Evolutionary conservation across 2,329 filamentous ascomycete genomes (phyloP), one percentile per base, ranked within the genome.

Genomic region (Aspergillus proliferans): DNA sequence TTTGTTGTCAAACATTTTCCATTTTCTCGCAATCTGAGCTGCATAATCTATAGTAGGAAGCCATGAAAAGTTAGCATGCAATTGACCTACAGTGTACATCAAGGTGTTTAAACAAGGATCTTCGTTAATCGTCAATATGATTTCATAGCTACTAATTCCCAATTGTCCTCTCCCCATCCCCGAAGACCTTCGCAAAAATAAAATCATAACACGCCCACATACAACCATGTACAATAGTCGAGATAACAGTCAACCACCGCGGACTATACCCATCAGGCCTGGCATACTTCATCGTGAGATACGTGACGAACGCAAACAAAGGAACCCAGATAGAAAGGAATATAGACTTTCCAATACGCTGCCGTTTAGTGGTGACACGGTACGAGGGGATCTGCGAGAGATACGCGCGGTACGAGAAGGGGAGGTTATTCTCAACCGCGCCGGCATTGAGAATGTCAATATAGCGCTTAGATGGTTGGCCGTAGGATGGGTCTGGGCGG

Each of bases 391-490:
- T 76, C 12, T 77, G 71, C 6, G 78, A 72, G 3, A 98, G 76
- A 66, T 91, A 95, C 1, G 73, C 71, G 58, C 84, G 84, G 63
- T 96, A 98, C 47, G 87, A 84, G 4, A 77, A 69, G 0, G 93
- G 93, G 1, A 98, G 76, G n/a, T 77, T 75, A 64, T 93, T 86
- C 66, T 97, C 90, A 2, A 74, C 72, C 0, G 88, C 91, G 14
- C 93, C 93, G 55, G 85, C 81, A 12, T 78, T 82, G 58, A 98
- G 81, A 45, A 96, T 78, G 52, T 85, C 84, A 21, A 96, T 74
- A 66, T 98, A 97, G 10, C 93, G 84, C 40, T 82, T 76, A 2
- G 88, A 95, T 0, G 93, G 80, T 69, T 96, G 88, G 0, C 90
- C 87, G 60, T 92, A 90, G 49, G 78, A 77, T 1, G 83, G 78